Percentiles rank a stretch among this genome's conserved stretches.
Conservation (phyloP, 441 rosid species). For the Melastoma candidum region DNA sequence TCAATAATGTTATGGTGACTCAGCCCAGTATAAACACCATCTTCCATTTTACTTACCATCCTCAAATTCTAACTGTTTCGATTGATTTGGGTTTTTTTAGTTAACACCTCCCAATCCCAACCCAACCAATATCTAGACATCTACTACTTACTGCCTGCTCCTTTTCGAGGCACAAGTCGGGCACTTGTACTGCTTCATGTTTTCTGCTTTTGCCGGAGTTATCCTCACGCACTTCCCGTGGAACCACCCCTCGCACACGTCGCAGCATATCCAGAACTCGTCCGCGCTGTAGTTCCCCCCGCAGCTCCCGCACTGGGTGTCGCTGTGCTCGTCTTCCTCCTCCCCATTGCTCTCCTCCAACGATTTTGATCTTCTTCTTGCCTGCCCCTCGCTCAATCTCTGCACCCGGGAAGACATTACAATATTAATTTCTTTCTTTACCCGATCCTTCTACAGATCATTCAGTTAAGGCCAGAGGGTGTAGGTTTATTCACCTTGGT, state of each 20-base stretch:
- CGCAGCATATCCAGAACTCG: constrained; percentile 84
- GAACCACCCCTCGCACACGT: constrained; percentile 74
- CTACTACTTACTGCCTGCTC: constrained; percentile 32
- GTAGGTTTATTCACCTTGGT: constrained; percentile 47
- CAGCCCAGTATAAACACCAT: too few species aligned
- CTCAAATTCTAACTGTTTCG: too few species aligned
- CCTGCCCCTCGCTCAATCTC: constrained; percentile 67
- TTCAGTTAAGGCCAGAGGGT: too few species aligned
- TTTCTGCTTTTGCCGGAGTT: constrained; percentile 77
- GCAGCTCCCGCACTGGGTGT: constrained; percentile 69
- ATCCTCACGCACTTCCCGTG: constrained; percentile 82
- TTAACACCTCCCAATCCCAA: too few species aligned
- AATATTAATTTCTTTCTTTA: too few species aligned
- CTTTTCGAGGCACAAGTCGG: constrained; percentile 67
- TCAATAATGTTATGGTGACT: too few species aligned
- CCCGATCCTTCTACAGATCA: too few species aligned
- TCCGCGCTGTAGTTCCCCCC: constrained; percentile 57
- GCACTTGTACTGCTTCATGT: constrained; percentile 77
- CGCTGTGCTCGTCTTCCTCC: constrained; percentile 72
- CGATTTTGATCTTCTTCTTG: constrained; percentile 39
- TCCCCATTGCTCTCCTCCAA: constrained; percentile 49
- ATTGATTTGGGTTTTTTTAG: too few species aligned
- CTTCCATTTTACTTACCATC: too few species aligned
- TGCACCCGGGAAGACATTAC: constrained; percentile 12
- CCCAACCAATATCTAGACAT: too few species aligned